phyloP scores from a whole-genome alignment of 441 rosid genomes.

The Brassica balearica region DNA sequence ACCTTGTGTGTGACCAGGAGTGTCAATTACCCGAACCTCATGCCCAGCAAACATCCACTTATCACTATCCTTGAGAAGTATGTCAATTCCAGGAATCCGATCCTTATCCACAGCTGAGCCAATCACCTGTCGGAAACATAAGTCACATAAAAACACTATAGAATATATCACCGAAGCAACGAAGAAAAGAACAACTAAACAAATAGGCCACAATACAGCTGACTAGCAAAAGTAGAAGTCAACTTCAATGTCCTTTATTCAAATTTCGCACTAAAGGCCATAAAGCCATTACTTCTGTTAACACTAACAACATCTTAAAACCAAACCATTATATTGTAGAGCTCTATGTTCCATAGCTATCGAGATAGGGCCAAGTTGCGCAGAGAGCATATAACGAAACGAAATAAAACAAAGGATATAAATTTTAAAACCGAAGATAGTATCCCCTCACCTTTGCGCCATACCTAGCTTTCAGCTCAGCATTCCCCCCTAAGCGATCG shows the following conservation, averaged over 20 bases:
- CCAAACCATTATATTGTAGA: slow-evolving; percentile 16
- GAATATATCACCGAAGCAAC: background rate
- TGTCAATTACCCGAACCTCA: slow-evolving; percentile 79
- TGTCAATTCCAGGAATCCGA: slow-evolving; percentile 93
- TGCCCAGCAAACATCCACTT: slow-evolving; percentile 99
- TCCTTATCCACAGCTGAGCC: slow-evolving; percentile 82
- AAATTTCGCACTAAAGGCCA: background rate
- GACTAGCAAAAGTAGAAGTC: slow-evolving; percentile 6
- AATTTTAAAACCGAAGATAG: slow-evolving; percentile 7
- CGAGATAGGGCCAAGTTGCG: background rate
- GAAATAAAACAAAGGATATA: background rate
- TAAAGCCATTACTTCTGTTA: background rate
- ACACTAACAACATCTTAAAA: background rate
- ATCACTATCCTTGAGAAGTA: slow-evolving; percentile 83
- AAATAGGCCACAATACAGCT: slow-evolving; percentile 2
- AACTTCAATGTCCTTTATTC: background rate
- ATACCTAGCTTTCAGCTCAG: slow-evolving; percentile 91
- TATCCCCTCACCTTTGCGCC: slow-evolving; percentile 91
- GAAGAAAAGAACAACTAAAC: slow-evolving; percentile 1
- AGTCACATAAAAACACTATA: slow-evolving; percentile 4
- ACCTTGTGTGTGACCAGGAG: slow-evolving; percentile 99
- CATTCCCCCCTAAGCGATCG: slow-evolving; percentile 90
- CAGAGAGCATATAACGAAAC: background rate
- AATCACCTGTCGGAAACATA: slow-evolving; percentile 69
- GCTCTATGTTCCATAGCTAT: slow-evolving; percentile 13